A percentile compares a stretch with the other conserved stretches of the same genome.
phyloP scores from a whole-genome alignment of 2,329 filamentous ascomycete species.

The Clarireedia hainanense region DNA sequence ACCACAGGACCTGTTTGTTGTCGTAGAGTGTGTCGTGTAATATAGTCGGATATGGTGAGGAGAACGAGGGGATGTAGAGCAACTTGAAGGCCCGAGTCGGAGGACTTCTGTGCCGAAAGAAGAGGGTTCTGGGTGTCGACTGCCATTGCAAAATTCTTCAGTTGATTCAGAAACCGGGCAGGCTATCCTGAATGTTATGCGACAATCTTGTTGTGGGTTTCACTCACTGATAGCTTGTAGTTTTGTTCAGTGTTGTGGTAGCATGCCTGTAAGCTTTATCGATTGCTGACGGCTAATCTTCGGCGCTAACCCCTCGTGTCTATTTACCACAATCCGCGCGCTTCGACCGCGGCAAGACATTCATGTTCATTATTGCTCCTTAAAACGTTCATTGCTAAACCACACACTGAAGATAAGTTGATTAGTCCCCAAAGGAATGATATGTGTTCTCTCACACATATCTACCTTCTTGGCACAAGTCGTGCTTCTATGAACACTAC shows the following conservation, averaged over 20 bases:
- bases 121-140: constrained; percentile 43
- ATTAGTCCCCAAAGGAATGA: too few relatives aligned
- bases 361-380: too few relatives aligned
- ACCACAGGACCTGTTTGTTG: constrained; percentile 68
- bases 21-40: constrained; percentile 81
- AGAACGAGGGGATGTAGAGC: constrained; percentile 90
- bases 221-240: neutral
- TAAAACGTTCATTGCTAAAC: too few relatives aligned
- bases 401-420: too few relatives aligned
- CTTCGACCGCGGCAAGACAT: too few relatives aligned
- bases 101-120: constrained; percentile 57
- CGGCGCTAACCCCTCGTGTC: neutral
- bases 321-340: too few relatives aligned
- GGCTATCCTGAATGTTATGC: neutral
- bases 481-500: too few relatives aligned
- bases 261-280: neutral
- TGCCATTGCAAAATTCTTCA: constrained; percentile 36
- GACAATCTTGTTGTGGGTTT: neutral
- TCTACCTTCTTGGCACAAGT: too few relatives aligned
- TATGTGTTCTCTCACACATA: too few relatives aligned
- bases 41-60: constrained; percentile 93
- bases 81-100: constrained; percentile 61
- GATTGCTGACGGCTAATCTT: neutral
- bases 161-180: neutral
- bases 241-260: neutral